Percentiles rank a stretch among this genome's conserved stretches.
Conservation (phyloP, 352 stramenopile genomes). For the Phytopythium chamaehyphon region DNA sequence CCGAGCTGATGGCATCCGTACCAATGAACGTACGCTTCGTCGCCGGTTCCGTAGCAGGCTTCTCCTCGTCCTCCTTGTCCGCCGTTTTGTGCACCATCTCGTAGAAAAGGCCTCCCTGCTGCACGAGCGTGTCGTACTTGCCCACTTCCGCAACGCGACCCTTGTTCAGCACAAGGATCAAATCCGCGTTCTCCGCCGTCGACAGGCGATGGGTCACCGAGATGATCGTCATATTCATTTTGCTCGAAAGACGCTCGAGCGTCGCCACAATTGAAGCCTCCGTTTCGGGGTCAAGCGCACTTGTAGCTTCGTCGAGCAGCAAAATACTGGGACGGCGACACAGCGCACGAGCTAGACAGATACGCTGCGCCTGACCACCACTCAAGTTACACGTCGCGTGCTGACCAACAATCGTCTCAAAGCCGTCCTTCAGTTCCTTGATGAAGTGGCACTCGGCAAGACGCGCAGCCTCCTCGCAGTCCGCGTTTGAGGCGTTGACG, state of each 20-base stretch:
- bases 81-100: conserved; percentile 86
- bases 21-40: conserved; percentile 23
- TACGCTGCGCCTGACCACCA: conserved; percentile 83
- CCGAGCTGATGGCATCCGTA: conserved; percentile 34
- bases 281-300: conserved; percentile 81
- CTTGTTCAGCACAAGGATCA: conserved; percentile 77
- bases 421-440: conserved; percentile 73
- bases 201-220: conserved; percentile 88
- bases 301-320: conserved; percentile 84
- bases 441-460: conserved; percentile 86
- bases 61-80: conserved; percentile 39
- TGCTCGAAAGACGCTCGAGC: conserved; percentile 69
- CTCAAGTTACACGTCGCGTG: conserved; percentile 85
- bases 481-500: conserved; percentile 54
- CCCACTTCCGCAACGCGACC: conserved; percentile 77
- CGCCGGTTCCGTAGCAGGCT: conserved; percentile 11
- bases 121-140: conserved; percentile 68
- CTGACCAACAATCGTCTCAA: conserved; percentile 79
- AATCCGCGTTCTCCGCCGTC: conserved; percentile 70
- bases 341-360: conserved; percentile 78
- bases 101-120: conserved; percentile 67
- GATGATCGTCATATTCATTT: conserved; percentile 89
- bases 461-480: conserved; percentile 78
- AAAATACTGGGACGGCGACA: conserved; percentile 77
- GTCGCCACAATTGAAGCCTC: conserved; percentile 83